These are phyloP conservation scores for Fusarium newnesense DNA, from an alignment of 2,329 filamentous ascomycete species.

Conservation along the genomic window DNA sequence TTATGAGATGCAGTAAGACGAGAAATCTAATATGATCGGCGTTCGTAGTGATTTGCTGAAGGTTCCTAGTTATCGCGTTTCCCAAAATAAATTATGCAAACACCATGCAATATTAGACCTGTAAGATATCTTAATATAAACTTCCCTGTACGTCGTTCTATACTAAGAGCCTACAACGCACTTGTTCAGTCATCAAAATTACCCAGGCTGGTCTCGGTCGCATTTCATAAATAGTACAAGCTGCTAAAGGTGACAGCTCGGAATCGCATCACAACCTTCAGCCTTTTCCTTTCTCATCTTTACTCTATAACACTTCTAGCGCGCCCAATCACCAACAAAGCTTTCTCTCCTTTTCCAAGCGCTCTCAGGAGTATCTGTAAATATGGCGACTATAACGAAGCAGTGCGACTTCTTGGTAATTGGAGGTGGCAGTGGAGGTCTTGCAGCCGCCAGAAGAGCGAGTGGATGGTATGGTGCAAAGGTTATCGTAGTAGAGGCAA, in stretches of 20 bases:
- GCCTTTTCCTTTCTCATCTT: neutral
- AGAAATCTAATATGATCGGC: neutral
- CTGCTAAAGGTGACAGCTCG: neutral
- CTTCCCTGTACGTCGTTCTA: too few relatives aligned
- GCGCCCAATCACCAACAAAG: fast-evolving
- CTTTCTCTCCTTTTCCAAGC: neutral
- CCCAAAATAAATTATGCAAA: too few relatives aligned
- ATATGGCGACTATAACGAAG: neutral
- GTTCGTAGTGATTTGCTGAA: too few relatives aligned
- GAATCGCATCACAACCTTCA: fast-evolving
- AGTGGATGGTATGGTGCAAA: neutral
- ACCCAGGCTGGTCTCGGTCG: neutral
- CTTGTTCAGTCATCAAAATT: neutral
- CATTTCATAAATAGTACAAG: neutral
- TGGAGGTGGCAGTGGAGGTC: neutral
- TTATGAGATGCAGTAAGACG: neutral
- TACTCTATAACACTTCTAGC: neutral
- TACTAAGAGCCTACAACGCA: neutral
- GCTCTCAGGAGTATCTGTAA: fast-evolving
- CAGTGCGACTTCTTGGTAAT: neutral
- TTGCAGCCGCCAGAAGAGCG: neutral
- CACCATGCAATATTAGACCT: too few relatives aligned
- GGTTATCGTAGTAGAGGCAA: neutral
- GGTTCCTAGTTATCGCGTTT: too few relatives aligned
- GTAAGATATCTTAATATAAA: too few relatives aligned